Percentiles rank a stretch among this genome's conserved stretches.
phyloP scores from a whole-genome alignment of 176 grass and related monocot species.

The Secale cereale region DNA sequence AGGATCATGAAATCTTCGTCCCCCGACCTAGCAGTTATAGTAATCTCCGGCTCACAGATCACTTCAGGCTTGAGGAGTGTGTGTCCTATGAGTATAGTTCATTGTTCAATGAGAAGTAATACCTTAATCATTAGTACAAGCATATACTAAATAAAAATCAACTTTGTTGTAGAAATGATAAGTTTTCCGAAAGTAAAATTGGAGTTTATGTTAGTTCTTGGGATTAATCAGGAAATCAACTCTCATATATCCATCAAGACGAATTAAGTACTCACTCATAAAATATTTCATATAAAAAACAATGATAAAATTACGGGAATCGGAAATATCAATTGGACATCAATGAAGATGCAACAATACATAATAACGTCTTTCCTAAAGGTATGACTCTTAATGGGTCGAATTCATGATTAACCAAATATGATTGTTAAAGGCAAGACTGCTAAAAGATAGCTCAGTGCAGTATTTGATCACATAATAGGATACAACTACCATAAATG shows the following conservation, averaged over 20 bases:
- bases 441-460: too few relatives aligned
- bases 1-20: conserved; percentile 68
- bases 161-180: neutral
- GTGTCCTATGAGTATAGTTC: conserved; percentile 41
- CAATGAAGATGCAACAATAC: neutral
- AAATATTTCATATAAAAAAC: neutral
- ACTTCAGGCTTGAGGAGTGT: conserved; percentile 59
- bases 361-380: neutral
- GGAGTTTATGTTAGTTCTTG: neutral
- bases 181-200: neutral
- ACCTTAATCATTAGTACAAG: neutral
- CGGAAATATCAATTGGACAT: neutral
- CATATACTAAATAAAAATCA: too few relatives aligned
- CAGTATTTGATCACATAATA: too few relatives aligned
- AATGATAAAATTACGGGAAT: too few relatives aligned
- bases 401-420: too few relatives aligned
- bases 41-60: conserved; percentile 67
- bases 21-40: conserved; percentile 24
- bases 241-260: neutral
- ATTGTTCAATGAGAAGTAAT: neutral
- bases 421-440: too few relatives aligned
- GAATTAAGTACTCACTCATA: neutral
- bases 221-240: neutral
- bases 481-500: too few relatives aligned
- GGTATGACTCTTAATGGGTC: neutral